phyloP scores from a whole-genome alignment of 257 asterid genomes.

The Coffea canephora region DNA sequence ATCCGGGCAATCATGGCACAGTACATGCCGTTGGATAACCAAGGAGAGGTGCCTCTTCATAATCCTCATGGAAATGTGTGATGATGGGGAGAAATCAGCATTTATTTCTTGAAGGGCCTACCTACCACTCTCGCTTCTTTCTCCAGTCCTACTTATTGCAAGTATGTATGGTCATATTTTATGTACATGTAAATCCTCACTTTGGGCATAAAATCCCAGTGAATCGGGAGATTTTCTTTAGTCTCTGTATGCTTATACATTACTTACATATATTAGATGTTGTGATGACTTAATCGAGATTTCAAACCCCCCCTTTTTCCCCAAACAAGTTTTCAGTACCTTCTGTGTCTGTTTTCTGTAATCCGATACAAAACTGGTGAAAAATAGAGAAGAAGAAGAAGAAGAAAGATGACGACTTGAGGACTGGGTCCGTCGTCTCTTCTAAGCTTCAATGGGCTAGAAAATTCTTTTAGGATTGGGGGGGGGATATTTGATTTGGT shows the following conservation, averaged over 20 bases:
- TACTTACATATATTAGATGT: too few species aligned
- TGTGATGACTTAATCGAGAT: too few species aligned
- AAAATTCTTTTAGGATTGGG: too few species aligned
- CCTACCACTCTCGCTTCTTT: not conserved
- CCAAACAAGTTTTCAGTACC: too few species aligned
- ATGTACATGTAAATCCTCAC: not conserved
- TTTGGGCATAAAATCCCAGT: not conserved
- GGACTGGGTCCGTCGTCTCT: too few species aligned
- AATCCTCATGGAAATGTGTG: constrained; percentile 40
- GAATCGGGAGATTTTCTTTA: not conserved
- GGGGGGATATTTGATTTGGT: too few species aligned
- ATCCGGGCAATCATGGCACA: constrained; percentile 97
- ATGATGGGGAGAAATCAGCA: not conserved
- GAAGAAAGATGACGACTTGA: too few species aligned
- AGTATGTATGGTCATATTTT: not conserved
- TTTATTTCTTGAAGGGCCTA: not conserved
- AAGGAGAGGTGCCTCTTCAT: constrained; percentile 66
- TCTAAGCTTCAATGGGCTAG: too few species aligned
- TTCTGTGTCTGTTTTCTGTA: too few species aligned
- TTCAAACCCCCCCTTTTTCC: too few species aligned
- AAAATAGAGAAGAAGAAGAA: too few species aligned
- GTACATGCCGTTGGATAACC: constrained; percentile 93
- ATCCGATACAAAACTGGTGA: too few species aligned
- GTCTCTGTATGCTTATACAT: not conserved
- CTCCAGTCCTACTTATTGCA: not conserved